A percentile compares a stretch with the other conserved stretches of the same genome.
These are phyloP conservation scores for Gracilaria vermiculophylla DNA, from an alignment of 23 red algal genomes.

Conservation along the genomic window DNA sequence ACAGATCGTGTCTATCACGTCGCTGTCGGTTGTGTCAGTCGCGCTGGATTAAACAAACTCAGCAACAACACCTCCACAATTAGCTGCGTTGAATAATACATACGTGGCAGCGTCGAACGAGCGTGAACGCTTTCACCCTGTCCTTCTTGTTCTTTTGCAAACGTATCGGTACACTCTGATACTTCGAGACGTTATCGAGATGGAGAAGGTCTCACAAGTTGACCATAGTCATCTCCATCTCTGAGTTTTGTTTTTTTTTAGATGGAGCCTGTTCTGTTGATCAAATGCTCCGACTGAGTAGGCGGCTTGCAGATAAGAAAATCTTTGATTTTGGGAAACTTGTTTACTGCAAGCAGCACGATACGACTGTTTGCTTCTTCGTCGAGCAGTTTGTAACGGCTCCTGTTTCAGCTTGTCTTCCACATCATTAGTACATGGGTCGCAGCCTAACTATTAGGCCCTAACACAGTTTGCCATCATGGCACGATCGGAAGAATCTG, in stretches of 20 bases:
- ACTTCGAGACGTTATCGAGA: too few species aligned
- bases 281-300: background rate
- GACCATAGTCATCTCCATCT: too few species aligned
- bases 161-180: too few species aligned
- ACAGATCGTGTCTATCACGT: background rate
- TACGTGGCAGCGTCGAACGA: background rate
- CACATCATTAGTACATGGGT: background rate
- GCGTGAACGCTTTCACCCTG: background rate
- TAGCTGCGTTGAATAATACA: background rate
- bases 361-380: too few species aligned
- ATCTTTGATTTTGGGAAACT: background rate
- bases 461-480: background rate
- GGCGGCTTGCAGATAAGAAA: background rate
- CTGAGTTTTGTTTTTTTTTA: too few species aligned
- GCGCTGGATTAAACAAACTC: background rate
- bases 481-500: background rate
- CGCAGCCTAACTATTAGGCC: background rate
- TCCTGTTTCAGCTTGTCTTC: background rate
- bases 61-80: background rate
- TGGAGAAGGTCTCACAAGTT: too few species aligned
- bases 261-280: background rate
- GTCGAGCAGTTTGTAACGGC: background rate
- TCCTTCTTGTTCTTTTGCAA: background rate
- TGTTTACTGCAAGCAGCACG: background rate
- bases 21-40: constrained; percentile 8